These are phyloP conservation scores for Colletotrichum ledebouriae DNA, from an alignment of 2,329 filamentous ascomycete species.

Conservation along the genomic window DNA sequence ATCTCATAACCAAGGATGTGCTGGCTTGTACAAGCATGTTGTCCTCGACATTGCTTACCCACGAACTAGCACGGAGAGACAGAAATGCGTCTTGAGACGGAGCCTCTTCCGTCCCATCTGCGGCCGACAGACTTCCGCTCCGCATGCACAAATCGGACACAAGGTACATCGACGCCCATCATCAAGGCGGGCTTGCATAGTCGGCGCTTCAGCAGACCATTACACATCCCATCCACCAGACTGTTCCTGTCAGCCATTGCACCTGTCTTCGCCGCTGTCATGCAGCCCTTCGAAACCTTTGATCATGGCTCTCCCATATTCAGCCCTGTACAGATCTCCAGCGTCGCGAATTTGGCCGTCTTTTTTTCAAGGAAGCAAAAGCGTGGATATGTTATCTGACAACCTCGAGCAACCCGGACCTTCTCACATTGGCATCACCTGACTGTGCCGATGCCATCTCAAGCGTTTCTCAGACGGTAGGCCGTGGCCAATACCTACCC, in stretches of 20 bases:
- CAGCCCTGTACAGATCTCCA: slow-evolving; percentile 2
- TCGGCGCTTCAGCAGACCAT: background rate
- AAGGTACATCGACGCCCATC: background rate
- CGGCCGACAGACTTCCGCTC: too few relatives aligned
- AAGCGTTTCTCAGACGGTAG: background rate
- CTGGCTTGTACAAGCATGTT: background rate
- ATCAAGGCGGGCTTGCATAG: background rate
- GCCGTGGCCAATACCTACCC: background rate
- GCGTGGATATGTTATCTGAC: too few relatives aligned
- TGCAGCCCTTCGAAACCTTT: slow-evolving; percentile 21
- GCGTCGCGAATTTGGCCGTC: background rate
- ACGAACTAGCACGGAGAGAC: too few relatives aligned
- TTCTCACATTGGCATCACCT: background rate
- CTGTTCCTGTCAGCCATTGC: background rate
- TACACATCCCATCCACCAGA: background rate
- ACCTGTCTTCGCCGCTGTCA: slow-evolving; percentile 1
- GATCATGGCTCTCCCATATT: background rate
- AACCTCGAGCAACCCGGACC: background rate
- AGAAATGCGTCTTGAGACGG: too few relatives aligned
- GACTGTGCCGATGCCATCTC: background rate
- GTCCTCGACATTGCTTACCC: too few relatives aligned
- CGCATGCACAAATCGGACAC: too few relatives aligned
- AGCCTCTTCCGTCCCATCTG: too few relatives aligned
- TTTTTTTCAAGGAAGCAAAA: too few relatives aligned
- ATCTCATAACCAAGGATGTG: slow-evolving; percentile 5